Conservation (phyloP, 1,139 yeast genomes). For the Zygoascus hellenicus region DNA sequence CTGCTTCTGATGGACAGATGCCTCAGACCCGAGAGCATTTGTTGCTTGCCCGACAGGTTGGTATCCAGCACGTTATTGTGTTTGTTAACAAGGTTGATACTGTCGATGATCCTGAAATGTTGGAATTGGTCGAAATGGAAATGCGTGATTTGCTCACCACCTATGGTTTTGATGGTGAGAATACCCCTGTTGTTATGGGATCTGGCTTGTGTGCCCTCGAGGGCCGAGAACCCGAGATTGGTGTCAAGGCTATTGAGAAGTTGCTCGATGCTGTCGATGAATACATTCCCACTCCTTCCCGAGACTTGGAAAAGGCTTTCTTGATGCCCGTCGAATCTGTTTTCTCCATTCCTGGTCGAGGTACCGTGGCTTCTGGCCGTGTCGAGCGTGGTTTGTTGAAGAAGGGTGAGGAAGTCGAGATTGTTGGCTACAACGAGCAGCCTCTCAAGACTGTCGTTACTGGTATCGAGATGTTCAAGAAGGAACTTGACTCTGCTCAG, state of each 20-base stretch:
- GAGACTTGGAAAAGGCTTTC: conserved; percentile 96
- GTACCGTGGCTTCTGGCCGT: conserved; percentile 98
- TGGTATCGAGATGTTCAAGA: conserved; percentile 98
- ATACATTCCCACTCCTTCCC: conserved; percentile 90
- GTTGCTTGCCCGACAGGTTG: conserved; percentile 98
- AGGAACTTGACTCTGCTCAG: conserved; percentile 94
- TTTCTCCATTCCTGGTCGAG: conserved; percentile 98
- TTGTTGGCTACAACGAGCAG: conserved; percentile 84
- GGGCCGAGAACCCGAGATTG: conserved; percentile 84
- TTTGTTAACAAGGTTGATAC: conserved; percentile 97
- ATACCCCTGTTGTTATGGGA: conserved; percentile 97
- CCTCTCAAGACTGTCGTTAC: conserved; percentile 93
- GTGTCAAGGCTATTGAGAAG: conserved; percentile 75
- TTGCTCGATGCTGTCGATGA: conserved; percentile 90
- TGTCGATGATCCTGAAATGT: conserved; percentile 97
- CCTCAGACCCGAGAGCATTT: conserved; percentile 99
- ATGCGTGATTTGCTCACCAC: conserved; percentile 91
- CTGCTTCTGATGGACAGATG: conserved; percentile 99
- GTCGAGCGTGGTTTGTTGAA: conserved; percentile 96
- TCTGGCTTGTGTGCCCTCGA: conserved; percentile 97
- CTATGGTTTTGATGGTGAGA: conserved; percentile 97
- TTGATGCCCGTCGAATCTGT: conserved; percentile 96
- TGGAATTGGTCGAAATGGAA: conserved; percentile 99
- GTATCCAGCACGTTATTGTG: conserved; percentile 95
- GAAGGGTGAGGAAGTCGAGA: conserved; percentile 98